These are phyloP conservation scores for Coffea canephora DNA, from an alignment of 257 asterid genomes.

Conservation along the genomic window DNA sequence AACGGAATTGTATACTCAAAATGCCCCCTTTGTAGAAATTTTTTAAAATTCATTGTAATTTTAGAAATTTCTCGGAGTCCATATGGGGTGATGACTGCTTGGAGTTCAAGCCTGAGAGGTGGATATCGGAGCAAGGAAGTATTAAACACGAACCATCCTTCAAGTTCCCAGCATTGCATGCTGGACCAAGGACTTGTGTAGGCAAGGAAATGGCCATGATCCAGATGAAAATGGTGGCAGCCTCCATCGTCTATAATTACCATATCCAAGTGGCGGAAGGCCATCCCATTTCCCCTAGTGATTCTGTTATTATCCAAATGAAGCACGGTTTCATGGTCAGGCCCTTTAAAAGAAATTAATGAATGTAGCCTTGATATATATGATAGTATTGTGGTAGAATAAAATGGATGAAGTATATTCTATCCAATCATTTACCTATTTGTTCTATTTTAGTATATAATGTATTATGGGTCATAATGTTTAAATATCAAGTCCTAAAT, in stretches of 20 bases:
- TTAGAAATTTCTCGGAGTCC: too few relatives aligned
- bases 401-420: too few relatives aligned
- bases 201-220: conserved; percentile 59
- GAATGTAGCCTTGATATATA: not conserved
- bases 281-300: conserved; percentile 31
- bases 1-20: too few relatives aligned
- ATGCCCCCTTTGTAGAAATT: too few relatives aligned
- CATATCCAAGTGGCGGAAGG: conserved; percentile 30
- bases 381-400: too few relatives aligned
- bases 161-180: conserved; percentile 59
- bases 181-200: conserved; percentile 56
- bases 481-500: too few relatives aligned
- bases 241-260: conserved; percentile 37
- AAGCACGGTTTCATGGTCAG: conserved; percentile 48
- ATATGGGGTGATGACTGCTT: conserved; percentile 57
- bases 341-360: conserved; percentile 24
- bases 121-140: conserved; percentile 38
- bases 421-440: too few relatives aligned
- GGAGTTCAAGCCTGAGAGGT: conserved; percentile 56
- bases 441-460: too few relatives aligned
- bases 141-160: conserved; percentile 49
- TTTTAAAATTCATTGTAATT: too few relatives aligned
- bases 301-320: conserved; percentile 43
- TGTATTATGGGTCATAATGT: too few relatives aligned
- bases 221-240: conserved; percentile 62